Evolutionary conservation across 768 basidiomycete species (phyloP).

Genomic region (Lepiota venenata): DNA sequence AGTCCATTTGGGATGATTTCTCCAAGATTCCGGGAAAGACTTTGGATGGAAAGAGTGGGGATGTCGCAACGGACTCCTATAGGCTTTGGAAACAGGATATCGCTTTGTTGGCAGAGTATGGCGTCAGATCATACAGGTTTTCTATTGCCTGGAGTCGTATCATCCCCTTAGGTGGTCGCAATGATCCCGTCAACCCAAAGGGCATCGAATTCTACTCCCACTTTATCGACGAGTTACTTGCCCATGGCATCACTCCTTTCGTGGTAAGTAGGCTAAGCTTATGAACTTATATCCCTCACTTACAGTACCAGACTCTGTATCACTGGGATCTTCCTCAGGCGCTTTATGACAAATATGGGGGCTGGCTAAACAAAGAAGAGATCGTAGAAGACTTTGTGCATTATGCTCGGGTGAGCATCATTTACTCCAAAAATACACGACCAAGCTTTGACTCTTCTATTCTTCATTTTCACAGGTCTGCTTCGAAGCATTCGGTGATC

Average conservation of each 20-base stretch:
- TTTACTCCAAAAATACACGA: slow-evolving; percentile 13
- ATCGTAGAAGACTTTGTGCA: slow-evolving; percentile 61
- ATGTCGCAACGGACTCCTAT: slow-evolving; percentile 72
- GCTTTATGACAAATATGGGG: slow-evolving; percentile 70
- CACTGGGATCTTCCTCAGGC: slow-evolving; percentile 81
- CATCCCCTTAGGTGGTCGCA: slow-evolving; percentile 68
- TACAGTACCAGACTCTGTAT: slow-evolving; percentile 51
- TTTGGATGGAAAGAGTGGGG: slow-evolving; percentile 61
- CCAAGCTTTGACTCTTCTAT: slow-evolving; percentile 9
- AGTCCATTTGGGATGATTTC: slow-evolving; percentile 77
- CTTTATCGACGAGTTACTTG: slow-evolving; percentile 65
- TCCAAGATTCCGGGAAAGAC: slow-evolving; percentile 64
- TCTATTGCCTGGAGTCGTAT: slow-evolving; percentile 75
- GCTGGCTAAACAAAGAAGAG: slow-evolving; percentile 73
- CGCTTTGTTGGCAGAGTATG: slow-evolving; percentile 56
- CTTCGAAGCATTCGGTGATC: slow-evolving; percentile 72
- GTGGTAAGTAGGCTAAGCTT: slow-evolving; percentile 39
- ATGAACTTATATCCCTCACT: neutral
- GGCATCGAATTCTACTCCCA: slow-evolving; percentile 71
- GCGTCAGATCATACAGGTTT: slow-evolving; percentile 73
- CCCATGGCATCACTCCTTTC: slow-evolving; percentile 62
- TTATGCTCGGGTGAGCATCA: slow-evolving; percentile 50
- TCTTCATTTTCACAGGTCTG: slow-evolving; percentile 43
- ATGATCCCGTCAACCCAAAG: slow-evolving; percentile 68
- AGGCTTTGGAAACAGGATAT: slow-evolving; percentile 66